Evolutionary conservation across 1,284 basidiomycete genomes (phyloP).

Genomic region (Coniferiporia sulphurascens): DNA sequence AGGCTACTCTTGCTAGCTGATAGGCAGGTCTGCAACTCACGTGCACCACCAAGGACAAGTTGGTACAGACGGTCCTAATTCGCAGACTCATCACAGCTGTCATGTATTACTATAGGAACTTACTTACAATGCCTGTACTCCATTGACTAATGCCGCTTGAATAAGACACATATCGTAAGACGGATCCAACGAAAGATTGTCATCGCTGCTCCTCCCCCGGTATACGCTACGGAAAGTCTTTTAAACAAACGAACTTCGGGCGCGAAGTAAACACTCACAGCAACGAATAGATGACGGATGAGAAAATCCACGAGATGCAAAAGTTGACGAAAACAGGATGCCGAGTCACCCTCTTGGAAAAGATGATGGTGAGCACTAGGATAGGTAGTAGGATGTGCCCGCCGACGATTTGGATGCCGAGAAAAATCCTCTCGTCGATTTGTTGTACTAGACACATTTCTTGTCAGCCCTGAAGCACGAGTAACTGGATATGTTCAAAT

Average conservation of each 20-base stretch:
- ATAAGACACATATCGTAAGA: constrained; percentile 10
- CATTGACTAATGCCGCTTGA: constrained; percentile 17
- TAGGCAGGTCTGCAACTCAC: too few relatives aligned
- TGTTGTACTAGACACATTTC: constrained; percentile 11
- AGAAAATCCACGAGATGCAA: constrained; percentile 18
- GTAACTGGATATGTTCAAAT: not conserved
- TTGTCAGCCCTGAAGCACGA: not conserved
- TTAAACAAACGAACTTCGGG: too few relatives aligned
- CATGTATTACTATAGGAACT: not conserved
- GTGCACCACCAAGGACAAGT: constrained; percentile 11
- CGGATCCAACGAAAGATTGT: constrained; percentile 14
- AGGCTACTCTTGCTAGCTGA: too few relatives aligned
- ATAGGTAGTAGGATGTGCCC: constrained; percentile 19
- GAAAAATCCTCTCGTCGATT: constrained; percentile 14
- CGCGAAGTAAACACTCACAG: constrained; percentile 7
- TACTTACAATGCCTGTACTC: constrained; percentile 16
- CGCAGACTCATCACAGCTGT: not conserved
- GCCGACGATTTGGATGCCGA: constrained; percentile 19
- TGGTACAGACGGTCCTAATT: constrained; percentile 12
- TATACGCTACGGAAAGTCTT: constrained; percentile 11
- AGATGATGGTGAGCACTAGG: constrained; percentile 17
- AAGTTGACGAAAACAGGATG: constrained; percentile 20
- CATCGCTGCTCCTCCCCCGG: constrained; percentile 11
- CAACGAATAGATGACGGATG: constrained; percentile 17
- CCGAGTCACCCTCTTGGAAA: constrained; percentile 14